phyloP scores from a whole-genome alignment of 306 rosid species.

The Canavalia ensiformis region DNA sequence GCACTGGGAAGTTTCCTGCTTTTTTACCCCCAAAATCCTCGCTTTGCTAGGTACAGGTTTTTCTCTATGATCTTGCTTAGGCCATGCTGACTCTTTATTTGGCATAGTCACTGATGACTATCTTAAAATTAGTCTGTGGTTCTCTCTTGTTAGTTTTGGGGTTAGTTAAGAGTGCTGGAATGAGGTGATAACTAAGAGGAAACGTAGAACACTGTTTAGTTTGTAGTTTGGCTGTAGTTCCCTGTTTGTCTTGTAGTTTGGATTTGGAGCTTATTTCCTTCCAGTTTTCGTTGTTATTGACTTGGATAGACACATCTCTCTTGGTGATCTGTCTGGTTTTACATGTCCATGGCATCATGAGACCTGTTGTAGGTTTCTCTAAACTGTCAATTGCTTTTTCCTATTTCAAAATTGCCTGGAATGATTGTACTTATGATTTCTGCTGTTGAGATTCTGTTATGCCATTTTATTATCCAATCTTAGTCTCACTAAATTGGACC shows the following conservation, averaged over 20 bases:
- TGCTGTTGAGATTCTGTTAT: slow-evolving; percentile 22
- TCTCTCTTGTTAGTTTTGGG: slow-evolving; percentile 30
- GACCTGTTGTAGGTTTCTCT: neutral
- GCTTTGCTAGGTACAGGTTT: slow-evolving; percentile 6
- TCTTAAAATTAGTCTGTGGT: slow-evolving; percentile 21
- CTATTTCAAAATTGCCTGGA: slow-evolving; percentile 28
- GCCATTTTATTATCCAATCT: slow-evolving; percentile 14
- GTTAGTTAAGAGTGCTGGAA: slow-evolving; percentile 25
- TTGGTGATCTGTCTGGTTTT: slow-evolving; percentile 35
- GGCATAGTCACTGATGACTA: neutral
- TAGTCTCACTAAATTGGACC: slow-evolving; percentile 40
- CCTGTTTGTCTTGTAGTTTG: neutral
- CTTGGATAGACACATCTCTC: slow-evolving; percentile 22
- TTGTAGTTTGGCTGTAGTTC: slow-evolving; percentile 33
- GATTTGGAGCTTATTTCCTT: neutral
- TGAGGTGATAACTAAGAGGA: slow-evolving; percentile 8
- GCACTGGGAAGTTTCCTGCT: neutral
- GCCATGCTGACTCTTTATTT: slow-evolving; percentile 1
- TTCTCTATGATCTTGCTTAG: slow-evolving; percentile 23
- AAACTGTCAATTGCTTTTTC: slow-evolving; percentile 20
- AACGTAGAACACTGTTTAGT: neutral
- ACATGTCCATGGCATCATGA: slow-evolving; percentile 27
- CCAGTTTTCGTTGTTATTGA: slow-evolving; percentile 10
- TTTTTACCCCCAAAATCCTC: neutral
- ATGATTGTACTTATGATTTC: slow-evolving; percentile 34